These are phyloP conservation scores for Leucaena leucocephala DNA, from an alignment of 306 rosid species.

Conservation along the genomic window DNA sequence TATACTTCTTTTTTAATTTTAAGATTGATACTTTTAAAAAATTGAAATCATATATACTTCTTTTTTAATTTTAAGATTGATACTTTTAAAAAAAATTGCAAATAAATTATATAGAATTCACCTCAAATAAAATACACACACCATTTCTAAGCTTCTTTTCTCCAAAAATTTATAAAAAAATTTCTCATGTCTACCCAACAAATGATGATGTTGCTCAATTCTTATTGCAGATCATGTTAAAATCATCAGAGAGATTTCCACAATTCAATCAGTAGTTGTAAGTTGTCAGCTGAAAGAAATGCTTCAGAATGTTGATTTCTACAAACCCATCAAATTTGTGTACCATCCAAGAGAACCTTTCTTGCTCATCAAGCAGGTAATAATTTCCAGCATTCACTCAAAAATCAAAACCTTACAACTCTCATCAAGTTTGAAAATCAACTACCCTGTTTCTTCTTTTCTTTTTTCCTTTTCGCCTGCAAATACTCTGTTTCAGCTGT, in stretches of 20 bases:
- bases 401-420: slow-evolving; percentile 13
- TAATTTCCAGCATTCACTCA: slow-evolving; percentile 26
- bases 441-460: not conserved
- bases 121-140: not conserved
- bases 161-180: not conserved
- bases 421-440: not conserved
- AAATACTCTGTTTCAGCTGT: not conserved
- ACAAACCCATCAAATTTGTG: slow-evolving; percentile 76
- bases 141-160: not conserved
- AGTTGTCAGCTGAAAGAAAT: slow-evolving; percentile 85
- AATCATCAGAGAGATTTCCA: slow-evolving; percentile 64
- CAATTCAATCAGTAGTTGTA: slow-evolving; percentile 68
- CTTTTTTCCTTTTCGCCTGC: not conserved
- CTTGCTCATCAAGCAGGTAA: slow-evolving; percentile 87
- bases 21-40: not conserved
- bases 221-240: slow-evolving; percentile 60
- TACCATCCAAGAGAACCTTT: slow-evolving; percentile 89
- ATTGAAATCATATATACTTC: not conserved
- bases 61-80: not conserved
- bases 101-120: not conserved
- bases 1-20: not conserved
- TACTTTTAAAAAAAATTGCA: no score
- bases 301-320: slow-evolving; percentile 56
- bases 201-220: slow-evolving; percentile 8
- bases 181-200: not conserved